Percentiles rank a stretch among this genome's conserved stretches.
Conservation (phyloP, 2,329 filamentous ascomycete genomes). For the Paecilomyces sp. region DNA sequence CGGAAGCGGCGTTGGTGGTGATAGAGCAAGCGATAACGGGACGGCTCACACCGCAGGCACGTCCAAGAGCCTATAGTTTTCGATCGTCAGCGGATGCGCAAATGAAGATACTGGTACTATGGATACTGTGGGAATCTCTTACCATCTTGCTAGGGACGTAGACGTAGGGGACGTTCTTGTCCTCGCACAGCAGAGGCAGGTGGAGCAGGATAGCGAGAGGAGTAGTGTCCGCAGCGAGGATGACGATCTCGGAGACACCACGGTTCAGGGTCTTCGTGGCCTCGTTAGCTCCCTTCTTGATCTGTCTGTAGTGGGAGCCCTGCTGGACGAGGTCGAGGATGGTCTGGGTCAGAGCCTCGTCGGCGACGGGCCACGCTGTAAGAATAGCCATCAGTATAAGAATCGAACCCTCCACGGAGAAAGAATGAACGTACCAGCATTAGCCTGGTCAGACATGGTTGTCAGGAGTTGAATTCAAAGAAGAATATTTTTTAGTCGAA, state of each 20-base stretch:
- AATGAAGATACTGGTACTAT: not conserved
- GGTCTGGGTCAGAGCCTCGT: slow-evolving; percentile 68
- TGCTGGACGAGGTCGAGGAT: slow-evolving; percentile 78
- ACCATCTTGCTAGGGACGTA: slow-evolving; percentile 61
- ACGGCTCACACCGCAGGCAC: slow-evolving; percentile 82
- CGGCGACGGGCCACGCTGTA: slow-evolving; percentile 65
- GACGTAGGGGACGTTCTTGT: slow-evolving; percentile 65
- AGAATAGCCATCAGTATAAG: not conserved
- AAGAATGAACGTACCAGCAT: not conserved
- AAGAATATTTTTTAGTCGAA: not conserved
- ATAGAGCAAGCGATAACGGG: slow-evolving; percentile 83
- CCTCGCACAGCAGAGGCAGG: slow-evolving; percentile 72
- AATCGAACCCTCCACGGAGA: not conserved
- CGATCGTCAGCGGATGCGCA: not conserved
- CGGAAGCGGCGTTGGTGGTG: slow-evolving; percentile 84
- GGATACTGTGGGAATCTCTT: not conserved
- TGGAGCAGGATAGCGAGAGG: slow-evolving; percentile 85
- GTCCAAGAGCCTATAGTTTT: slow-evolving; percentile 62
- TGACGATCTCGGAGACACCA: slow-evolving; percentile 80
- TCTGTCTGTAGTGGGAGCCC: slow-evolving; percentile 55
- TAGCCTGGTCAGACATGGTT: slow-evolving; percentile 1
- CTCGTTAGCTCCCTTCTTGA: slow-evolving; percentile 87
- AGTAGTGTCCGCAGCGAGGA: slow-evolving; percentile 81
- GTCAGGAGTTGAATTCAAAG: not conserved
- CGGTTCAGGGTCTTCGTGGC: slow-evolving; percentile 85